Evolutionary conservation across 345 rosid species (phyloP).

Genomic region (Gossypium bickii): DNA sequence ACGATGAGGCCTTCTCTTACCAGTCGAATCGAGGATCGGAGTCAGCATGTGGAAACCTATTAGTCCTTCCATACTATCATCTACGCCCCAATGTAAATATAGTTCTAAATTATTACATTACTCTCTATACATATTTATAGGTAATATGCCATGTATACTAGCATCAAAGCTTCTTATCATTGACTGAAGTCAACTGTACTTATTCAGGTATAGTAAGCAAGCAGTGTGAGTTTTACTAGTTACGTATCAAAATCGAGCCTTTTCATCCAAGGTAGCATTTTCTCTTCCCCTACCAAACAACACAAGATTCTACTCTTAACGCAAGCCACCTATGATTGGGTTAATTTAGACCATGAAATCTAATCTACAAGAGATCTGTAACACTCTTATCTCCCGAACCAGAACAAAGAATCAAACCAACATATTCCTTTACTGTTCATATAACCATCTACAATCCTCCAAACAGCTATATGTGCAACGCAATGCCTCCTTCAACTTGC

Average conservation of each 20-base stretch:
- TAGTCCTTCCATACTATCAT: constrained; percentile 1
- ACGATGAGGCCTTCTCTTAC: constrained; percentile 93
- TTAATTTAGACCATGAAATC: not conserved
- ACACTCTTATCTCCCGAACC: not conserved
- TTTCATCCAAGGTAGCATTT: not conserved
- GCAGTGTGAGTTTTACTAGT: not conserved
- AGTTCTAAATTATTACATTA: not conserved
- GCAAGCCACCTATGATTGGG: not conserved
- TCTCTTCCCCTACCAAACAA: not conserved
- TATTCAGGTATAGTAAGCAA: not conserved
- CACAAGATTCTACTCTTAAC: not conserved
- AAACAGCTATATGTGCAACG: not conserved
- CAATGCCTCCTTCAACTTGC: not conserved
- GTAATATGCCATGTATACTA: not conserved
- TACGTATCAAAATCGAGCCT: not conserved
- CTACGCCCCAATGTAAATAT: constrained; percentile 7
- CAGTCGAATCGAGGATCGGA: constrained; percentile 28
- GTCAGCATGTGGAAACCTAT: constrained; percentile 15
- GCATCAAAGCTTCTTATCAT: not conserved
- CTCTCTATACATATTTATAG: constrained; percentile 10
- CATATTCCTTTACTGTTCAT: not conserved
- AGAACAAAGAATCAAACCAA: not conserved
- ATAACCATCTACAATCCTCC: not conserved
- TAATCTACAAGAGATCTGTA: not conserved
- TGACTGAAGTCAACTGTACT: not conserved